Conservation (phyloP, 257 asterid species). For the Prunella vulgaris region DNA sequence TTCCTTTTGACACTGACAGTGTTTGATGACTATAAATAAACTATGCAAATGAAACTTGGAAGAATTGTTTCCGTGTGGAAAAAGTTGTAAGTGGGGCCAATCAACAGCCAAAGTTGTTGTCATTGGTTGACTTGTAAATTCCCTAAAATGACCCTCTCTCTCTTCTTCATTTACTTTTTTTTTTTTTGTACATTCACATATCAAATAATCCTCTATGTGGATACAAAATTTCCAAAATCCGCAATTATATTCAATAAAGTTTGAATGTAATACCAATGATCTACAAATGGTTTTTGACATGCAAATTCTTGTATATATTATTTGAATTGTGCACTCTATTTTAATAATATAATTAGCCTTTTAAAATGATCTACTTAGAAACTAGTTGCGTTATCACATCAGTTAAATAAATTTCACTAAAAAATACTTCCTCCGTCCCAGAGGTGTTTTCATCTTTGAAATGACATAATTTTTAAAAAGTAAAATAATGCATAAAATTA, state of each 20-base stretch:
- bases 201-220: not conserved
- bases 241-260: not conserved
- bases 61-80: conserved; percentile 18
- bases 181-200: not conserved
- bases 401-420: no score
- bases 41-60: not conserved
- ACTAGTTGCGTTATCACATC: no score
- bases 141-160: conserved; percentile 10
- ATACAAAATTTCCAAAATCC: not conserved
- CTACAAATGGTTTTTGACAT: no score
- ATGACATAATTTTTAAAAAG: no score
- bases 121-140: conserved; percentile 20
- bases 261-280: not conserved
- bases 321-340: no score
- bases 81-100: not conserved
- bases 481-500: no score
- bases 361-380: no score
- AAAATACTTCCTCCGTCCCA: no score
- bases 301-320: no score
- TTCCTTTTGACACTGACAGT: not conserved
- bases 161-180: no score
- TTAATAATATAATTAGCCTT: no score
- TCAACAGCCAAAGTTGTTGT: not conserved
- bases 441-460: no score
- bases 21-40: not conserved